These are phyloP conservation scores for Cryptococcus sp. DNA, from an alignment of 1,284 basidiomycete genomes.

Conservation along the genomic window DNA sequence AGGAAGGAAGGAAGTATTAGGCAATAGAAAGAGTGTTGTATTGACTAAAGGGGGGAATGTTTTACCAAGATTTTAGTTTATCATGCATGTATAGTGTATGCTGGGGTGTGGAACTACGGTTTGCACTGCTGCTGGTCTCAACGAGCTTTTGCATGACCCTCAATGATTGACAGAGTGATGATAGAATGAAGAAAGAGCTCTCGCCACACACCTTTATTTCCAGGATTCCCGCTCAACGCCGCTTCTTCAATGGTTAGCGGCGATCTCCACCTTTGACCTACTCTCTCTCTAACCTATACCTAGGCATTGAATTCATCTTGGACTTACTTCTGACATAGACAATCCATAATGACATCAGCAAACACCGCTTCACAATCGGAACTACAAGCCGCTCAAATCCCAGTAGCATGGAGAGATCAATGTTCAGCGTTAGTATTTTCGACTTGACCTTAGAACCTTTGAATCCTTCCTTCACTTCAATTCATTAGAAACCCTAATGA, in stretches of 20 bases:
- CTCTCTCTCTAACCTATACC: too few relatives aligned
- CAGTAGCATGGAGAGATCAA: conserved; percentile 79
- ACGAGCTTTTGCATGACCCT: neutral
- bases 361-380: conserved; percentile 78
- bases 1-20: neutral
- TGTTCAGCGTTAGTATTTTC: conserved; percentile 78
- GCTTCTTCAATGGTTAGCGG: too few relatives aligned
- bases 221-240: too few relatives aligned
- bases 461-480: neutral
- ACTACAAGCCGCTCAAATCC: conserved; percentile 69
- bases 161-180: neutral
- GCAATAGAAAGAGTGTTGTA: neutral
- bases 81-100: neutral
- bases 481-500: neutral
- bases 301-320: too few relatives aligned
- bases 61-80: neutral
- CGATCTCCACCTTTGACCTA: too few relatives aligned
- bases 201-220: too few relatives aligned
- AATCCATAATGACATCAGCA: conserved; percentile 57
- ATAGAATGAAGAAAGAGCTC: too few relatives aligned
- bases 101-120: too few relatives aligned
- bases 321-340: too few relatives aligned
- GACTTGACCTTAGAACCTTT: neutral
- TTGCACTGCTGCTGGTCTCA: too few relatives aligned
- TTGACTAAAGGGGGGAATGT: neutral